Percentiles rank a stretch among this genome's conserved stretches.
These are phyloP conservation scores for Nemania bipapillata DNA, from an alignment of 2,329 filamentous ascomycete species.

Conservation along the genomic window DNA sequence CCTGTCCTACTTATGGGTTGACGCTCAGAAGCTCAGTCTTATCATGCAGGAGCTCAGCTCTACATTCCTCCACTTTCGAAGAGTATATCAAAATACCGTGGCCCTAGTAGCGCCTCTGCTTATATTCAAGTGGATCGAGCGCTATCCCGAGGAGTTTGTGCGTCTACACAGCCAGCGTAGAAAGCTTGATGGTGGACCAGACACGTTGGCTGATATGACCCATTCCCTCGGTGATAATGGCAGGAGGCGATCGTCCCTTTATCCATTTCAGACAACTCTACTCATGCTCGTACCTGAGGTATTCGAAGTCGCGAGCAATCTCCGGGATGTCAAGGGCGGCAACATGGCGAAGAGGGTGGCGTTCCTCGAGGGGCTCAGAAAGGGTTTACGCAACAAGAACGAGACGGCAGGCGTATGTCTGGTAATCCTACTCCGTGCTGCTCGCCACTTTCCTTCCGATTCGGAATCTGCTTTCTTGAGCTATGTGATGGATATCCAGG, in stretches of 20 bases:
- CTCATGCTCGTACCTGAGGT: constrained; percentile 74
- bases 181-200: constrained; percentile 71
- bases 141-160: constrained; percentile 72
- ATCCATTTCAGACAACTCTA: constrained; percentile 71
- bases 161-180: constrained; percentile 69
- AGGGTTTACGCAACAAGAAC: constrained; percentile 71
- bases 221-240: constrained; percentile 69
- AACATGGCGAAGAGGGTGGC: constrained; percentile 73
- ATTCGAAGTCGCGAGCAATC: constrained; percentile 75
- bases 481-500: constrained; percentile 75
- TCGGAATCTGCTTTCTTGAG: constrained; percentile 72
- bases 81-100: constrained; percentile 71
- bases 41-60: constrained; percentile 74
- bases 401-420: constrained; percentile 75
- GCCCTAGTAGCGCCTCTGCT: constrained; percentile 71
- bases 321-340: constrained; percentile 70
- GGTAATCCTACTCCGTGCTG: constrained; percentile 69
- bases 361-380: constrained; percentile 72
- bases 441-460: constrained; percentile 71
- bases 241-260: constrained; percentile 66
- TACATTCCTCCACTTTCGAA: constrained; percentile 73
- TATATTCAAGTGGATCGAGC: constrained; percentile 73
- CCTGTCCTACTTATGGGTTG: constrained; percentile 72
- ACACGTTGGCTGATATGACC: constrained; percentile 76
- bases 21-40: constrained; percentile 68